Conservation (phyloP, 768 basidiomycete species). For the Favolaschia claudopus region DNA sequence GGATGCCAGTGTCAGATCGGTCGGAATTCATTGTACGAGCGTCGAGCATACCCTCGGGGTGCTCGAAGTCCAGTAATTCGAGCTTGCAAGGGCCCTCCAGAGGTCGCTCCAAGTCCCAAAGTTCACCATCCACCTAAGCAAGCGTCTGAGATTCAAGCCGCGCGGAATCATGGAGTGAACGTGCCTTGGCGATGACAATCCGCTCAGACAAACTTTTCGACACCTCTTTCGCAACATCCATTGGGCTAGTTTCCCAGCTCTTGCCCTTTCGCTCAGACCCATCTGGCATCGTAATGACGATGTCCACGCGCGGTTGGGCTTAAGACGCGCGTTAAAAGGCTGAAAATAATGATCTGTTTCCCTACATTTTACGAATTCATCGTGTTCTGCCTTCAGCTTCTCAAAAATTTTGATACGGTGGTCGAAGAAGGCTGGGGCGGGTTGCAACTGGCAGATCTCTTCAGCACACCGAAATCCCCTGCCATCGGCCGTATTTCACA, state of each 20-base stretch:
- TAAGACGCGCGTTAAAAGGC: background rate
- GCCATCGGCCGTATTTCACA: conserved; percentile 36
- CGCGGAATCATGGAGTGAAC: conserved; percentile 21
- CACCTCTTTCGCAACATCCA: conserved; percentile 89
- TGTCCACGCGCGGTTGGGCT: conserved; percentile 86
- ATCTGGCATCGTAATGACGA: conserved; percentile 85
- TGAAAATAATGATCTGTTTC: background rate
- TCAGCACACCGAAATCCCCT: conserved; percentile 16
- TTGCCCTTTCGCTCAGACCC: conserved; percentile 84
- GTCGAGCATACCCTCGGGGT: conserved; percentile 73
- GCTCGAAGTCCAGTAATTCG: conserved; percentile 90
- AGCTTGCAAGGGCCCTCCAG: conserved; percentile 86
- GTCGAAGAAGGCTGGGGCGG: conserved; percentile 86
- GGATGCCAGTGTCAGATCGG: conserved; percentile 19
- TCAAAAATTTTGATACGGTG: conserved; percentile 92
- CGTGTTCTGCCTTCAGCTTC: conserved; percentile 83
- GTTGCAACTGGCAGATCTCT: conserved; percentile 65
- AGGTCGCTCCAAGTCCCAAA: conserved; percentile 97
- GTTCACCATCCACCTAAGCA: conserved; percentile 75
- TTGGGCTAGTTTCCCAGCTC: conserved; percentile 94
- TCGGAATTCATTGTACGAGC: background rate
- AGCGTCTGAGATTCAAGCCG: conserved; percentile 6
- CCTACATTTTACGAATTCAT: conserved; percentile 79
- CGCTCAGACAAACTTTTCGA: conserved; percentile 88
- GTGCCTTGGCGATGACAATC: conserved; percentile 91